phyloP scores from a whole-genome alignment of 108 stramenopile genomes.

The Nitzschia inconspicua region DNA sequence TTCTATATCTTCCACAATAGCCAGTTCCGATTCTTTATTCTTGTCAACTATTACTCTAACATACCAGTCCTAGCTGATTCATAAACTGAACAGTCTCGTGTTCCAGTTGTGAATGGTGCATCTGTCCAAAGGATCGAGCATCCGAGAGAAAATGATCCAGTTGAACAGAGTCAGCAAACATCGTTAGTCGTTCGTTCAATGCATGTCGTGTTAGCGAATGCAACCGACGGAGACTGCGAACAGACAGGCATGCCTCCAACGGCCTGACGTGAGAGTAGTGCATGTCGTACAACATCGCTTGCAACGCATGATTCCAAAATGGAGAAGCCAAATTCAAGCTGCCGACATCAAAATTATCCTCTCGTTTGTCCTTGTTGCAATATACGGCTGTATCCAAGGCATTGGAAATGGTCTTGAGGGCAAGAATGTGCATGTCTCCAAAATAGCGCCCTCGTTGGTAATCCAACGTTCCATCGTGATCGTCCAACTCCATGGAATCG shows the following conservation, averaged over 20 bases:
- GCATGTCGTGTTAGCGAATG: neutral
- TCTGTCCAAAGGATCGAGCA: conserved; percentile 8
- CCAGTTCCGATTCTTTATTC: neutral
- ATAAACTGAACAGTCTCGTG: conserved; percentile 4
- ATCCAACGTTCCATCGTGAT: neutral
- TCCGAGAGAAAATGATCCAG: neutral
- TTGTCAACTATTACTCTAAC: no score
- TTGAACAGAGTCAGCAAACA: no score
- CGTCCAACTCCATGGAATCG: neutral
- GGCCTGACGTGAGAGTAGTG: neutral
- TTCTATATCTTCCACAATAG: neutral
- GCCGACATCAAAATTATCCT: neutral
- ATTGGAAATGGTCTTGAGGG: conserved; percentile 9
- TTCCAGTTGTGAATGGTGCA: conserved; percentile 2
- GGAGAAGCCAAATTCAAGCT: neutral
- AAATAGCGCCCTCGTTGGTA: neutral
- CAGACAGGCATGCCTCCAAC: conserved; percentile 8
- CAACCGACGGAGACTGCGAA: conserved; percentile 6
- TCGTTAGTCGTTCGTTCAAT: neutral
- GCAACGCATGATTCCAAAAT: conserved; percentile 2
- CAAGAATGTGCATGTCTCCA: conserved; percentile 3
- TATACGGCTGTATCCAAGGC: conserved; percentile 3
- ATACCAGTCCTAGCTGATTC: no score
- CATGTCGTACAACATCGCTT: conserved; percentile 3
- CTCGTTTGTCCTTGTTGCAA: no score